phyloP scores from a whole-genome alignment of 2,329 filamentous ascomycete species.

The Neoscytalidium dimidiatum region DNA sequence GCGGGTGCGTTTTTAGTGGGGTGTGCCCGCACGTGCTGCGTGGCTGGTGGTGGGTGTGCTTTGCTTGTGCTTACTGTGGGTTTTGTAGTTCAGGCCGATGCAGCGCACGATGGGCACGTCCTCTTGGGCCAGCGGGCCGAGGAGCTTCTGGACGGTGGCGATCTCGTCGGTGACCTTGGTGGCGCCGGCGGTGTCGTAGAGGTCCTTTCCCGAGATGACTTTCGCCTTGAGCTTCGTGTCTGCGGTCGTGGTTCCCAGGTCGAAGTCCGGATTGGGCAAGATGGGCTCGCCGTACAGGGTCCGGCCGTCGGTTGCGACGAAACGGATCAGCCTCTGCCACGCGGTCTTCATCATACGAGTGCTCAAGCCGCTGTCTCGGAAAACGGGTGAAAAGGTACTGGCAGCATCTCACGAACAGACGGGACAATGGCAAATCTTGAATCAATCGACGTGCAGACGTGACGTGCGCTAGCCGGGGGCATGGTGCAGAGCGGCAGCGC shows the following conservation, averaged over 20 bases:
- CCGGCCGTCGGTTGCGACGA: slow-evolving; percentile 54
- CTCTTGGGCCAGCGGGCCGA: slow-evolving; percentile 37
- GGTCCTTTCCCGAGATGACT: slow-evolving; percentile 53
- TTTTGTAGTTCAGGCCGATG: slow-evolving; percentile 51
- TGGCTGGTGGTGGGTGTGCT: neutral
- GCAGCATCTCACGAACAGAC: neutral
- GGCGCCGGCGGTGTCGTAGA: slow-evolving; percentile 48
- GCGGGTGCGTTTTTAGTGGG: no score
- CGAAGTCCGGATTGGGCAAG: slow-evolving; percentile 46
- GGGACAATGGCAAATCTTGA: neutral
- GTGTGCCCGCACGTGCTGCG: neutral
- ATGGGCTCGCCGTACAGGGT: slow-evolving; percentile 57
- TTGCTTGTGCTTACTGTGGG: slow-evolving; percentile 47
- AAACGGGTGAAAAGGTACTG: no score
- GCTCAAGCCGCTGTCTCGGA: neutral
- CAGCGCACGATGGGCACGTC: slow-evolving; percentile 48
- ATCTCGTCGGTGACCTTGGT: slow-evolving; percentile 57
- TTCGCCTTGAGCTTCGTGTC: slow-evolving; percentile 54
- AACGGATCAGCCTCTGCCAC: slow-evolving; percentile 59
- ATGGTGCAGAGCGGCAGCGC: neutral
- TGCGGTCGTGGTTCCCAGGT: slow-evolving; percentile 52
- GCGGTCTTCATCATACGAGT: neutral
- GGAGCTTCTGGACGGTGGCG: slow-evolving; percentile 49
- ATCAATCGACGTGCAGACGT: neutral
- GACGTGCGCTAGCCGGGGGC: neutral